Conservation (phyloP, 2,329 filamentous ascomycete genomes). For the Sclerotinia glacialis region DNA sequence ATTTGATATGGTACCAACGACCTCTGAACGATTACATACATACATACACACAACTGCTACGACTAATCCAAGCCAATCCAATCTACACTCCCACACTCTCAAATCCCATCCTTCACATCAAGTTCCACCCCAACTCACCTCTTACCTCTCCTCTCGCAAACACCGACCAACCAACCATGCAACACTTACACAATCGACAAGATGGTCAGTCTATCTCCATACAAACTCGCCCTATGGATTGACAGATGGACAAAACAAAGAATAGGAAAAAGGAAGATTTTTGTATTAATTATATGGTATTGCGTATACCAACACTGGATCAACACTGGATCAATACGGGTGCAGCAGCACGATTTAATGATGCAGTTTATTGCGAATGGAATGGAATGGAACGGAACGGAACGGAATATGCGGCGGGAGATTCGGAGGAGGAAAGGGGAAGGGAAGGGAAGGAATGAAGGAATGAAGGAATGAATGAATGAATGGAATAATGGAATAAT, state of each 20-base stretch:
- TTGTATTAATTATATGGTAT: too few relatives aligned
- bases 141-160: neutral
- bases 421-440: neutral
- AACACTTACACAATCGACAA: neutral
- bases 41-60: neutral
- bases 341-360: too few relatives aligned
- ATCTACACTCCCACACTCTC: neutral
- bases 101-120: neutral
- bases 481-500: too few relatives aligned
- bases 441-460: neutral
- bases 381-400: too few relatives aligned
- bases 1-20: neutral
- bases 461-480: too few relatives aligned
- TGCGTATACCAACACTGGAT: too few relatives aligned
- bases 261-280: neutral
- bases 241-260: neutral
- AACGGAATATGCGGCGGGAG: too few relatives aligned
- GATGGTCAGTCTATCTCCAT: too few relatives aligned
- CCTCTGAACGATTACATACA: slow-evolving; percentile 1
- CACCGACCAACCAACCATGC: neutral
- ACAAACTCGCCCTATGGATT: too few relatives aligned
- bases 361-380: too few relatives aligned
- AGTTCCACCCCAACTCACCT: neutral
- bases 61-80: neutral
- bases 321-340: too few relatives aligned